A percentile compares a stretch with the other conserved stretches of the same genome.
Conservation (phyloP, 108 stramenopile species). For the Cyclotella sp. region DNA sequence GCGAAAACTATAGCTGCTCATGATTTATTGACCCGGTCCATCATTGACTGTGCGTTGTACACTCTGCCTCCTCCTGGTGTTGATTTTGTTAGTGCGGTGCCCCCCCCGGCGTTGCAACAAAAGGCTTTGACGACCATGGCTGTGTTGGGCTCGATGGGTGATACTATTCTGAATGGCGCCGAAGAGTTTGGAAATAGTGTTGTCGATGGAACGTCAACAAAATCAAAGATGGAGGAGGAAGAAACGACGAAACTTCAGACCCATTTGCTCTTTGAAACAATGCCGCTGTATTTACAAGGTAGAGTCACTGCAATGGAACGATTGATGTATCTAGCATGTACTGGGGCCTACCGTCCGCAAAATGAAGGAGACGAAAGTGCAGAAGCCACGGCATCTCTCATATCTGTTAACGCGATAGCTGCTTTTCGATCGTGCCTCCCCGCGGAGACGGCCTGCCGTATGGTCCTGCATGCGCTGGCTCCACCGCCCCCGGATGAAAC, state of each 20-base stretch:
- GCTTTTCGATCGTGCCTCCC: slow-evolving; percentile 56
- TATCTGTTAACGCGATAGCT: slow-evolving; percentile 39
- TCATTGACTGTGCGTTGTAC: slow-evolving; percentile 75
- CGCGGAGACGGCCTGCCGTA: slow-evolving; percentile 56
- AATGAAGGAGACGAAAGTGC: slow-evolving; percentile 51
- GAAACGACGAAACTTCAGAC: slow-evolving; percentile 41
- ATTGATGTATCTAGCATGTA: slow-evolving; percentile 76
- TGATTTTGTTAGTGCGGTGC: slow-evolving; percentile 61
- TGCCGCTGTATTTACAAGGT: slow-evolving; percentile 53
- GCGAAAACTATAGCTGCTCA: slow-evolving; percentile 60
- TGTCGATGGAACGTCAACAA: not conserved
- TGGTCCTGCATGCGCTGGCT: slow-evolving; percentile 75
- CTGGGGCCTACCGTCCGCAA: slow-evolving; percentile 59
- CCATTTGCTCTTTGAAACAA: slow-evolving; percentile 45
- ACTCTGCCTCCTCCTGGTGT: slow-evolving; percentile 58
- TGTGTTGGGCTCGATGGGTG: slow-evolving; percentile 50
- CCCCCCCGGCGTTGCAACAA: slow-evolving; percentile 65
- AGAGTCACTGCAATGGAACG: slow-evolving; percentile 64
- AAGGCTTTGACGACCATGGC: slow-evolving; percentile 68
- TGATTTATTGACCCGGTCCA: slow-evolving; percentile 50
- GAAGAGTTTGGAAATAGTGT: not conserved
- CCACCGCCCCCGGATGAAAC: slow-evolving; percentile 66
- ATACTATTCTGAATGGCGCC: slow-evolving; percentile 19
- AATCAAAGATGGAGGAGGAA: slow-evolving; percentile 19
- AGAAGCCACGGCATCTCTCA: slow-evolving; percentile 60